Conservation (phyloP, 225 moss, liverwort and hornwort species). For the Climacium dendroides region DNA sequence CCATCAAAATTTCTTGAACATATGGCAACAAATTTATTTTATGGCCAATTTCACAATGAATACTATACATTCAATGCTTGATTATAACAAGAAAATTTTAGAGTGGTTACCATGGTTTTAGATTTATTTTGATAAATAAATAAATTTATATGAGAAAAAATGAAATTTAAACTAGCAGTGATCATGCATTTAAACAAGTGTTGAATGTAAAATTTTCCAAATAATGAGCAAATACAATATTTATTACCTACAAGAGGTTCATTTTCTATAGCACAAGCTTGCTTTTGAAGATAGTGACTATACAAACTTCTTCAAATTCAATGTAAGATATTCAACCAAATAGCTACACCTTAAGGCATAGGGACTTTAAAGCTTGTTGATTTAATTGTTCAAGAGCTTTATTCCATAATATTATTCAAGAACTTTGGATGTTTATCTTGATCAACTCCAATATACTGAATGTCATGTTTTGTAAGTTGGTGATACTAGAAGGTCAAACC, state of each 20-base stretch:
- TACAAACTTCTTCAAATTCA: no score
- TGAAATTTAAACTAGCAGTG: background rate
- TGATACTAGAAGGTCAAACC: no score
- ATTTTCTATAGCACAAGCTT: background rate
- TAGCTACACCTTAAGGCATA: no score
- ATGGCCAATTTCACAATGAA: background rate
- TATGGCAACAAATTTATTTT: background rate
- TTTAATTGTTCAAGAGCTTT: no score
- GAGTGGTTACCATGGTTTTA: background rate
- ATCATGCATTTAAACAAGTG: background rate
- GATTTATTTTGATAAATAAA: background rate
- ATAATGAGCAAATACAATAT: background rate
- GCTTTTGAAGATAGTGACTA: no score
- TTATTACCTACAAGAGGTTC: rapidly evolving
- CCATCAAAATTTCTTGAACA: no score
- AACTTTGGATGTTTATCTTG: background rate
- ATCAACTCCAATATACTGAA: background rate
- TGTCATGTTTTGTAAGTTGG: background rate
- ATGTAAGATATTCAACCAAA: no score
- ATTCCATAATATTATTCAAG: no score
- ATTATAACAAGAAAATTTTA: background rate
- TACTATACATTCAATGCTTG: background rate
- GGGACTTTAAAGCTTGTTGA: no score
- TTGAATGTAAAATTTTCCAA: no score
- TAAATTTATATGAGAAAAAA: no score